Conservation (phyloP, 441 rosid genomes). For the Populus hybrid region DNA sequence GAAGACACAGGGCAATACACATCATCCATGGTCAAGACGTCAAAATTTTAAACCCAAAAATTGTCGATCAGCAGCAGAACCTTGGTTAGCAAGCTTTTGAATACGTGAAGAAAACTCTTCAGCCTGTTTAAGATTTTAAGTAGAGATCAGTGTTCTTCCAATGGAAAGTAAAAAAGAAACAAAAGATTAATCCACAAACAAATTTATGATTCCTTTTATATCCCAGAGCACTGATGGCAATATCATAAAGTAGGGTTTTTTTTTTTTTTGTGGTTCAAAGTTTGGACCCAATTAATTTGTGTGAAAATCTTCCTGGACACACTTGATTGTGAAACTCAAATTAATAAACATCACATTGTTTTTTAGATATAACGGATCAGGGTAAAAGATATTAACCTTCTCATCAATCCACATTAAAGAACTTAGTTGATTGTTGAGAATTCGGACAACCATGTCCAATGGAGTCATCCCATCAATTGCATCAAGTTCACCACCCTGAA, state of each 20-base stretch:
- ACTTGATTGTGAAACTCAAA: neutral
- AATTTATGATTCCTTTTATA: no score
- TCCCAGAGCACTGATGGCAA: neutral
- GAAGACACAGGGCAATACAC: neutral
- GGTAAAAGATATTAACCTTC: constrained; percentile 52
- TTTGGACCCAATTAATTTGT: no score
- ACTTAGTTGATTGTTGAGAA: constrained; percentile 93
- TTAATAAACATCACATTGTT: neutral
- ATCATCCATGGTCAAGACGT: constrained; percentile 41
- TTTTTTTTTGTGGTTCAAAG: neutral
- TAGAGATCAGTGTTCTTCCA: constrained; percentile 14
- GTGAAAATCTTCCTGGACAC: neutral
- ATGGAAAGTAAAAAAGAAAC: neutral
- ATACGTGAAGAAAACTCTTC: constrained; percentile 88
- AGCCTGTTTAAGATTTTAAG: constrained; percentile 46
- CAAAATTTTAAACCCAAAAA: constrained; percentile 64
- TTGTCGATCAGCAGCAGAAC: constrained; percentile 59
- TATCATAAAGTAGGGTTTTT: neutral
- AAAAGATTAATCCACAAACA: neutral
- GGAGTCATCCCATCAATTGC: constrained; percentile 82
- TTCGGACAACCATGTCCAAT: constrained; percentile 78
- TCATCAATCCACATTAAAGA: constrained; percentile 98
- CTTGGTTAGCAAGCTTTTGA: constrained; percentile 69
- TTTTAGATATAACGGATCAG: neutral
- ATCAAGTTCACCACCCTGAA: constrained; percentile 87